These are phyloP conservation scores for Phytophthora ohioensis DNA, from an alignment of 352 stramenopile genomes.

Conservation along the genomic window DNA sequence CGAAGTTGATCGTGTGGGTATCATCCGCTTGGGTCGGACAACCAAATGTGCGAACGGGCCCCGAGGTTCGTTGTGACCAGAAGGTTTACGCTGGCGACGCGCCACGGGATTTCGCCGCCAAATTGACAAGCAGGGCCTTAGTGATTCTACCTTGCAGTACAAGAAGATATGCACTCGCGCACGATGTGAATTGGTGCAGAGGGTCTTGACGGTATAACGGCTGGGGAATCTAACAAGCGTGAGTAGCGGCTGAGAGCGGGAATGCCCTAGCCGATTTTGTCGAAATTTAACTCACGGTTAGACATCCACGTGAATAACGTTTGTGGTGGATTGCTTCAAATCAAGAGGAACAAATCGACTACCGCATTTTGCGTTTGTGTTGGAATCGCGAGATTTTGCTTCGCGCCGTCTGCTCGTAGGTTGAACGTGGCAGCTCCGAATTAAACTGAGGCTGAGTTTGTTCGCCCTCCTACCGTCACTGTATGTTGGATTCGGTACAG, in stretches of 20 bases:
- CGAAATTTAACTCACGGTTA: not conserved
- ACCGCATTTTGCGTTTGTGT: constrained; percentile 1
- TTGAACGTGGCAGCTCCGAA: not conserved
- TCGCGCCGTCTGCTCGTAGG: not conserved
- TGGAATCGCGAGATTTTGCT: not conserved
- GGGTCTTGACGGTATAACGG: not conserved
- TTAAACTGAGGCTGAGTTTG: too few species aligned
- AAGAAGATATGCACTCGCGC: not conserved
- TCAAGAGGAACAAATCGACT: constrained; percentile 5
- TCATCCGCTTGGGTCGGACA: not conserved
- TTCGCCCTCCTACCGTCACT: too few species aligned
- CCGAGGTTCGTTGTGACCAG: not conserved
- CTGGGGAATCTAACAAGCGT: not conserved
- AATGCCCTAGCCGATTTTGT: constrained; percentile 7
- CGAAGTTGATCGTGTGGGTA: not conserved
- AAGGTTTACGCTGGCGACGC: not conserved
- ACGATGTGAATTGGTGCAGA: not conserved
- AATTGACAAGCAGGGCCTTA: not conserved
- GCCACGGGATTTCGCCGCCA: constrained; percentile 2
- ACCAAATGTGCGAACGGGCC: not conserved
- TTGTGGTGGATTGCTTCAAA: not conserved
- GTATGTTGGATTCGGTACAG: too few species aligned
- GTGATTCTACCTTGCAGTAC: not conserved
- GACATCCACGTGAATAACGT: not conserved
- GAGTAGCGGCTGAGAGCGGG: not conserved